Base-by-base conservation (phyloP, 1,284 basidiomycete species). In the Gastroboletus turbinatus region DNA sequence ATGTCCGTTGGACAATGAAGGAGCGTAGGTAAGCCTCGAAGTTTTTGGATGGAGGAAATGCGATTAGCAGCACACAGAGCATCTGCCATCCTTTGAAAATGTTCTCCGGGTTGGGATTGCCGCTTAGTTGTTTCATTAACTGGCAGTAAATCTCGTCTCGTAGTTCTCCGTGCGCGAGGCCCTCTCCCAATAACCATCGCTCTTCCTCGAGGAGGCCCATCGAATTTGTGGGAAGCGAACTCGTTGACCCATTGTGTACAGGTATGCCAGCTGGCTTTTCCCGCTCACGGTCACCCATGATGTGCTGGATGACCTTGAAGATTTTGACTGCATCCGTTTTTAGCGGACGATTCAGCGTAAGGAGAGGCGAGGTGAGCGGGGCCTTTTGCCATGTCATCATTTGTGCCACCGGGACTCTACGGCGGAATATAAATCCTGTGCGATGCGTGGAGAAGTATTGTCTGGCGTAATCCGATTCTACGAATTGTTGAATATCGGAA, bases 121-220 rank as follows among this genome's bases (percentile, higher is more conserved):
- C 82, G 3, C 82, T 92, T 19, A 96, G 74, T 73, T 96, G 94
- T 70, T 96, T 96, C 82, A 96, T 87, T 32, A 93, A 65, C 65
- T 96, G 94, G 64, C 91, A 94, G 65, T 92, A 97, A 47, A 95
- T 87, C 75, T 96, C 94, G 70, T 97, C 94, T 58, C 94, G 76
- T 65, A 96, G 77, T 73, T 95, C 92, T 8, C 87, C 85, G 54
- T 90, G 83, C 2, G 79, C 73, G 35, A 96, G 77, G 2, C 92
- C 92, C 61, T 91, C 83, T 50, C 83, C 81, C 13, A 96, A 78
- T 59, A 96, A 72, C 90, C 92, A 95, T 25, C 92, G 79, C 62
- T 94, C 88, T 71, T 96, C 93, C 65, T 94, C 92, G 13, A 92
- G 68, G 21, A 93, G 76, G 36, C 75, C 75, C 36, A 73, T 65